These are phyloP conservation scores for Hymenoscyphus albidus DNA, from an alignment of 2,329 filamentous ascomycete species.

Conservation along the genomic window DNA sequence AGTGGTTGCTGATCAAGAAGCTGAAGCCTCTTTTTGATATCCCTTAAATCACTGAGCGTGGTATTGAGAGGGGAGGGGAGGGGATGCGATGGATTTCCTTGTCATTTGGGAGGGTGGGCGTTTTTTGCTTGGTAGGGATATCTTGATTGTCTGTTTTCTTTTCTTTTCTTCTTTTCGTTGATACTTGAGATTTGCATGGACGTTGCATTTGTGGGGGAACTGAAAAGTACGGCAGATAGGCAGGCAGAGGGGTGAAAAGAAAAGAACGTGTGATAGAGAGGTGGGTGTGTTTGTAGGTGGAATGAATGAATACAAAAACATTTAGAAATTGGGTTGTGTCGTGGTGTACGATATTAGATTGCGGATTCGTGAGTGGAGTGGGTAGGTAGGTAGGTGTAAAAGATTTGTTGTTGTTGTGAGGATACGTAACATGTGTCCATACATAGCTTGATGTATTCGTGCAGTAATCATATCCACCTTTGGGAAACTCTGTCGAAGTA, in stretches of 20 bases:
- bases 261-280: background rate
- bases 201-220: background rate
- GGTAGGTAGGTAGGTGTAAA: no score
- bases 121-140: background rate
- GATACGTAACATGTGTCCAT: no score
- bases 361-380: no score
- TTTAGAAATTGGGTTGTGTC: background rate
- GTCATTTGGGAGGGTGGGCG: background rate
- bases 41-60: conserved; percentile 25
- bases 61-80: background rate
- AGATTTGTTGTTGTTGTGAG: no score
- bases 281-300: background rate
- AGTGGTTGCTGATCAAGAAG: conserved; percentile 94
- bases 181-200: background rate
- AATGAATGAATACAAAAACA: background rate
- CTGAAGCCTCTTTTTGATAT: conserved; percentile 94
- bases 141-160: background rate
- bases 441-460: no score
- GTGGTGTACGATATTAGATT: no score
- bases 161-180: no score
- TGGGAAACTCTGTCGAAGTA: no score
- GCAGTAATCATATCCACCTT: no score
- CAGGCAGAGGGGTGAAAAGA: no score
- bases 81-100: background rate
- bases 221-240: background rate